These are phyloP conservation scores for Pseudogymnoascus sp. DNA, from an alignment of 2,329 filamentous ascomycete genomes.

Conservation along the genomic window DNA sequence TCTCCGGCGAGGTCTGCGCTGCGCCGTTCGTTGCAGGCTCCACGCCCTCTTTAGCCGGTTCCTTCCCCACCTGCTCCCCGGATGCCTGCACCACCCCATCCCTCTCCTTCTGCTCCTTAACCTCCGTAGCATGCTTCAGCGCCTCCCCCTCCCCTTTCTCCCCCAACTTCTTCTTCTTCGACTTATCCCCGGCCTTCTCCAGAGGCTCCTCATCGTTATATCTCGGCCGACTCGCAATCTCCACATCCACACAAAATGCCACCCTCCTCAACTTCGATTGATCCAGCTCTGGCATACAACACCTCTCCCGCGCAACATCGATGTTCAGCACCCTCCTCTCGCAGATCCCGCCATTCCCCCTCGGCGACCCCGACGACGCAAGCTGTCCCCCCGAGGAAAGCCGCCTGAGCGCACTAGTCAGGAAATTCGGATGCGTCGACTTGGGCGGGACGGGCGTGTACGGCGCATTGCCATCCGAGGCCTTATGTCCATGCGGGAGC, in stretches of 20 bases:
- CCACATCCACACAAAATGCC: conserved; percentile 93
- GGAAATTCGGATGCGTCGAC: conserved; percentile 60
- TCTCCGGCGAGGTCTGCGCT: conserved; percentile 14
- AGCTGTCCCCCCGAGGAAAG: conserved; percentile 54
- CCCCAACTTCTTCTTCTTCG: conserved; percentile 54
- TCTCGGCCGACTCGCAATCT: conserved; percentile 82
- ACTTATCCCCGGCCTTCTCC: conserved; percentile 43
- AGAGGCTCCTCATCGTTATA: conserved; percentile 51
- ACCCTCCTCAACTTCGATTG: conserved; percentile 77
- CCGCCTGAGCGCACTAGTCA: conserved; percentile 74
- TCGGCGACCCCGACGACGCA: conserved; percentile 1
- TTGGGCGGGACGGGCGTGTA: conserved; percentile 72
- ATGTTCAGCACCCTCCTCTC: conserved; percentile 79
- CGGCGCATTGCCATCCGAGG: conserved; percentile 52
- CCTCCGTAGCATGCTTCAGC: conserved; percentile 57
- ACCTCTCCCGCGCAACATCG: conserved; percentile 71
- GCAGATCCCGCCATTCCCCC: conserved; percentile 55
- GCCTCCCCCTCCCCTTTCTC: conserved; percentile 70
- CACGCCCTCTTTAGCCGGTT: conserved; percentile 30
- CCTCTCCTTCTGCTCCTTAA: conserved; percentile 51
- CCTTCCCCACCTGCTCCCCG: conserved; percentile 34
- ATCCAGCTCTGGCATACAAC: conserved; percentile 70
- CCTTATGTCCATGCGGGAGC: conserved; percentile 48
- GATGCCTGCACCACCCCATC: conserved; percentile 38
- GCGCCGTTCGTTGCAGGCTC: conserved; percentile 25